Evolutionary conservation across 2,329 filamentous ascomycete genomes (phyloP), one percentile per base, ranked within the genome.

Genomic region (Ophiocordyceps camponoti-saundersi): DNA sequence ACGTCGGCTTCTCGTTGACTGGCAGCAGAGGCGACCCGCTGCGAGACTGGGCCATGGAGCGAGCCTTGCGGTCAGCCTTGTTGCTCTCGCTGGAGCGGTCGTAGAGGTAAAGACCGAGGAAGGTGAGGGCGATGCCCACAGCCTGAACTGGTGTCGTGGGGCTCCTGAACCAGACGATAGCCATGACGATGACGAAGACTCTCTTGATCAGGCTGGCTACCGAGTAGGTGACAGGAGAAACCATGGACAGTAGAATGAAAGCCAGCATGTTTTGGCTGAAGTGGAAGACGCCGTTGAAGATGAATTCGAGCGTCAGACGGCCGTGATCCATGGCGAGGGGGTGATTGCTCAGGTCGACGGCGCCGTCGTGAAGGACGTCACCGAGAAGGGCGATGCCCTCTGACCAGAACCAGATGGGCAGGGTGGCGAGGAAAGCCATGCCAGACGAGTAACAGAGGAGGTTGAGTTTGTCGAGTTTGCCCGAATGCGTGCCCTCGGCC

Each of bases 221-320:
- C 0, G 87, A 95, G 67, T 98, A 98, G 0, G 92, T 96, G 36
- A 98, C 92, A 0, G 92, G 92, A 0, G 88, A 94, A 13, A 96
- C 84, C 69, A 95, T 84, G 47, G 88, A 95, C 7, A 98, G 71
- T 6, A 98, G 72, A 21, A 95, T 72, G 59, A 98, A 98, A 0
- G 92, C 92, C 47, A 98, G 75, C 46, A 98, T 93, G 59, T 94
- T 95, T 59, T 98, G 92, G 16, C 79, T 85, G 62, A 96, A 98
- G 64, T 98, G 92, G 60, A 94, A 95, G 4, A 87, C 82, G 47
- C 92, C 92, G 62, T 98, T 98, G 72, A 98, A 96, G 46, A 96
- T 62, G 61, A 94, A 96, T 59, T 98, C 92, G n/a, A 93, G 58
- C 0, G 73, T 68, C 42, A 83, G 62, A 2, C 85, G 78, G 23